Evolutionary conservation across 495 filamentous ascomycete genomes (phyloP), one percentile per base, ranked within the genome.

Genomic region (Lentithecium fluviatile): DNA sequence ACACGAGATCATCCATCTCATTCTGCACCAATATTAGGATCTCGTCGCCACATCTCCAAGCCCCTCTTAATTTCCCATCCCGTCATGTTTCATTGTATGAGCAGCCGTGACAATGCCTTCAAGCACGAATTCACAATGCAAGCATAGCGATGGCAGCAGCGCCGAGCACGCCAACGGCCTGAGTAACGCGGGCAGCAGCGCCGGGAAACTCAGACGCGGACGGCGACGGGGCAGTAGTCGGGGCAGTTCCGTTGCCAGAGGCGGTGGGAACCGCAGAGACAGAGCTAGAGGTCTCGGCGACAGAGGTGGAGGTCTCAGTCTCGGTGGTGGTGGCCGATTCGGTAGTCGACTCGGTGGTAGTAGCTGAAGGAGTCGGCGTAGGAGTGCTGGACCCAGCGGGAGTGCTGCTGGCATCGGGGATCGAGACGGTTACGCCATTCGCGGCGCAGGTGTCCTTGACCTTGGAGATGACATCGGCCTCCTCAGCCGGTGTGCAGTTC

Each of bases 401-500:
- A 29, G 56, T 40, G 15, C 56, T 34, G 19, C 26, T 20, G 7
- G 56, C 32, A 17, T 49, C 24, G 5, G 65, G 46, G 23, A 67
- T 52, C 23, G 15, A n/a, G 40, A 67, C 46, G 26, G 58, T 38
- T 23, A 64, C 60, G 47, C 65, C 65, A 19, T 55, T 56, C 2
- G 38, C 46, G 10, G 32, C 46, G 56, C 65, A 68, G 12, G 57
- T 61, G 12, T 45, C 26, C 51, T 64, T 45, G 37, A 62, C 59
- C 10, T 56, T 56, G 17, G 60, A 19, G 47, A 68, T 64, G 60
- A 42, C 68, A 74, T 74, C 58, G 45, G 72, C 67, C 54, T 78
- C 77, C 57, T 79, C 78, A 0, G 63, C 24, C 11, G 64, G 25
- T 15, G 56, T 55, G 68, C 78, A 81, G 13, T 68, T 70, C 58